These are phyloP conservation scores for Staphylotrichum longicolle DNA, from an alignment of 495 filamentous ascomycete genomes.

Conservation along the genomic window DNA sequence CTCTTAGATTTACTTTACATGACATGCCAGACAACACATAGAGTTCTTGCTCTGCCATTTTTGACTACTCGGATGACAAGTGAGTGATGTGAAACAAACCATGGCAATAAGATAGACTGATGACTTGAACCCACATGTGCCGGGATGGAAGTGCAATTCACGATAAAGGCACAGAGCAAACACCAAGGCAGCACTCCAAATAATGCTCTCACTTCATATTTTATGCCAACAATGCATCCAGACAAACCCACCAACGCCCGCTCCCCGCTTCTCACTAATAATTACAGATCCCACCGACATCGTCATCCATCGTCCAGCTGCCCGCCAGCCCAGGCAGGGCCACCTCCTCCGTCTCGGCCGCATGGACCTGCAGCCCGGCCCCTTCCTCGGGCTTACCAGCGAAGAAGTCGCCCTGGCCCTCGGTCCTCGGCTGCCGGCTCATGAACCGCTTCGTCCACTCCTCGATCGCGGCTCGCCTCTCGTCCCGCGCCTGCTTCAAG, in stretches of 20 bases:
- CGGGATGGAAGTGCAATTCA: too few relatives aligned
- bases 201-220: too few relatives aligned
- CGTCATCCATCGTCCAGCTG: constrained; percentile 79
- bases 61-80: too few relatives aligned
- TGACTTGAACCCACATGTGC: too few relatives aligned
- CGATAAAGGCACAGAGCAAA: neutral
- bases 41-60: too few relatives aligned
- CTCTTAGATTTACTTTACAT: neutral
- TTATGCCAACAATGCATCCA: too few relatives aligned
- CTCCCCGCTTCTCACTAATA: constrained; percentile 32
- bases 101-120: too few relatives aligned
- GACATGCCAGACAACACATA: neutral
- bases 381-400: constrained; percentile 57
- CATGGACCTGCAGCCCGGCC: constrained; percentile 22
- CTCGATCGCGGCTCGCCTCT: constrained; percentile 89
- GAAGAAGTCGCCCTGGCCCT: constrained; percentile 53
- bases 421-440: constrained; percentile 49
- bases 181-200: neutral
- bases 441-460: constrained; percentile 75
- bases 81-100: too few relatives aligned
- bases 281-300: constrained; percentile 58
- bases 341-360: constrained; percentile 55
- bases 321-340: constrained; percentile 78
- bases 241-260: neutral
- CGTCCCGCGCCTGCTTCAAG: constrained; percentile 92